Evolutionary conservation across 345 rosid genomes (phyloP).

Genomic region (Syzygium jambos): DNA sequence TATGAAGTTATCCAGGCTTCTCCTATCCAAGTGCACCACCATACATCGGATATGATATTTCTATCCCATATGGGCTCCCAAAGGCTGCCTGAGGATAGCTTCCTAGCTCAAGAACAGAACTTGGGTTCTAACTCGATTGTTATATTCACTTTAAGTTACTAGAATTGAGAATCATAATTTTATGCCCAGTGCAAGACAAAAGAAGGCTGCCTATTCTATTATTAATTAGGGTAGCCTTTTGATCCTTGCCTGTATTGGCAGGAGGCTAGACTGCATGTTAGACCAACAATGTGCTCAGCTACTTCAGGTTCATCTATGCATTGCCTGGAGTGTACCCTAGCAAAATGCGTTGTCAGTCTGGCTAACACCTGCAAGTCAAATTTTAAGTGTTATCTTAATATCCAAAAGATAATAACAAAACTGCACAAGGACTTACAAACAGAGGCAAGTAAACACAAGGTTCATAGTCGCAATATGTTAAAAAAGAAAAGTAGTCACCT

Average conservation of each 20-base stretch:
- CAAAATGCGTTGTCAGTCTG: conserved; percentile 61
- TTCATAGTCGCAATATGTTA: background rate
- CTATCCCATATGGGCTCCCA: background rate
- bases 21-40: background rate
- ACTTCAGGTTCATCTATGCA: conserved; percentile 91
- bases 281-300: conserved; percentile 80
- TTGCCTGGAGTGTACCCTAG: conserved; percentile 68
- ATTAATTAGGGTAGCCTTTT: background rate
- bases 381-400: background rate
- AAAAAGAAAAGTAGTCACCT: conserved; percentile 26
- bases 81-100: background rate
- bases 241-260: conserved; percentile 62
- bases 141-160: background rate
- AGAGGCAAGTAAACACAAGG: background rate
- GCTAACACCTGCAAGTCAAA: conserved; percentile 49
- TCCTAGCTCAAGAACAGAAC: background rate
- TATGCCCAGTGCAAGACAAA: background rate
- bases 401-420: background rate
- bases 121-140: background rate
- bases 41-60: background rate
- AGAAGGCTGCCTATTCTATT: background rate
- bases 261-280: conserved; percentile 81
- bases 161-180: background rate
- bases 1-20: background rate
- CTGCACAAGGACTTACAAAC: background rate